phyloP scores from a whole-genome alignment of 192 early-diverging fungal genomes.

The Fimicolochytrium jonesii region DNA sequence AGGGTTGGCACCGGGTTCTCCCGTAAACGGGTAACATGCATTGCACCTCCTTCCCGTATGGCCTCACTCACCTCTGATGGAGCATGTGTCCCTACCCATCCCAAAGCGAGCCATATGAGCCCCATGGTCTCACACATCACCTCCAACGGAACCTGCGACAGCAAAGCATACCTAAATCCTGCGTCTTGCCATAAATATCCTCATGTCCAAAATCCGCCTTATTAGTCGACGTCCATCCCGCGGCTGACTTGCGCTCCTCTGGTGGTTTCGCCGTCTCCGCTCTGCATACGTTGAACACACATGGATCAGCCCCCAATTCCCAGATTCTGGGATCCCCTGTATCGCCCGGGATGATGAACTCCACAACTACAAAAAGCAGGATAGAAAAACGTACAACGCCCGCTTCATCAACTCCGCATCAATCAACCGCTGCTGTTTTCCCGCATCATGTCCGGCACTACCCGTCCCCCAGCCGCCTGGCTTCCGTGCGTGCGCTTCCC shows the following conservation, averaged over 20 bases:
- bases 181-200: constrained; percentile 23
- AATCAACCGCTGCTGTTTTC: constrained; percentile 22
- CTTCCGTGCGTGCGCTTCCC: background rate
- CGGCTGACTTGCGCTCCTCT: constrained; percentile 31
- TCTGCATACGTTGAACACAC: background rate
- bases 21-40: too few species aligned
- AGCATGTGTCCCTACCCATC: too few species aligned
- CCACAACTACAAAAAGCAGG: background rate
- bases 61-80: too few species aligned
- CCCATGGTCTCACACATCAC: background rate
- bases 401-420: constrained; percentile 42
- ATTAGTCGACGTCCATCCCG: constrained; percentile 38
- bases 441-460: background rate
- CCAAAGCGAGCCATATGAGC: too few species aligned
- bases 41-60: too few species aligned
- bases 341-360: background rate
- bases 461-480: background rate
- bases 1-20: background rate
- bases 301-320: background rate
- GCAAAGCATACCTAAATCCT: constrained; percentile 24
- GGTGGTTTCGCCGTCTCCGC: constrained; percentile 15
- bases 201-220: constrained; percentile 34
- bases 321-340: background rate
- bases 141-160: background rate
- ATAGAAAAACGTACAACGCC: constrained; percentile 28